phyloP scores from a whole-genome alignment of 805 yeast genomes.

The Candida jianshihensis region DNA sequence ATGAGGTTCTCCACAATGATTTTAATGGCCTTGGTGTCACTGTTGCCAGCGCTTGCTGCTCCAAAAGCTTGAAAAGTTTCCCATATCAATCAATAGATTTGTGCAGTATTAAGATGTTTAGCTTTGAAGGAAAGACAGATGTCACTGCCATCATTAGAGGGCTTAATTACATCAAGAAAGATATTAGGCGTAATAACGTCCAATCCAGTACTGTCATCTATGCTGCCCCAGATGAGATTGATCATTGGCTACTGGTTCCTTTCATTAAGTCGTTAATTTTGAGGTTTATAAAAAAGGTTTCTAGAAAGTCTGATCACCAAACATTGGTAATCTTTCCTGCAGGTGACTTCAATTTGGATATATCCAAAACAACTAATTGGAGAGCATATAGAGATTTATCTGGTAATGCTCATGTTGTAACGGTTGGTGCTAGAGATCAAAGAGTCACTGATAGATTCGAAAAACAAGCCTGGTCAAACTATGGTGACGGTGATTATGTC shows the following conservation, averaged over 20 bases:
- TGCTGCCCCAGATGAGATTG: neutral
- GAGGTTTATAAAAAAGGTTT: neutral
- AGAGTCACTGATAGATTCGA: neutral
- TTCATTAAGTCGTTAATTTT: neutral
- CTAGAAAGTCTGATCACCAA: neutral
- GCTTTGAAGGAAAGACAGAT: neutral
- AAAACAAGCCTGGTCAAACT: neutral
- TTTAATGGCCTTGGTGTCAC: neutral
- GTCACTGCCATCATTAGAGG: neutral
- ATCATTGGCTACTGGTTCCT: neutral
- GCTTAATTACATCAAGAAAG: neutral
- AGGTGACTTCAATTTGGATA: neutral
- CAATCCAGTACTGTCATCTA: neutral
- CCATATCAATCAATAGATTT: neutral
- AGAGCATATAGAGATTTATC: neutral
- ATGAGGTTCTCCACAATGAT: neutral
- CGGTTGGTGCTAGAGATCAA: neutral
- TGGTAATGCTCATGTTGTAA: neutral
- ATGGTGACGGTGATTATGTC: neutral
- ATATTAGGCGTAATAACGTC: neutral
- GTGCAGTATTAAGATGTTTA: neutral
- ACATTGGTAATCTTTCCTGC: neutral
- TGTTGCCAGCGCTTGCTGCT: neutral
- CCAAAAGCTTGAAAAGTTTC: neutral
- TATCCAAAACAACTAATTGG: neutral